Evolutionary conservation across 352 stramenopile genomes (phyloP), one percentile per base, ranked within the genome.

Genomic region (Globisporangium barbulae): DNA sequence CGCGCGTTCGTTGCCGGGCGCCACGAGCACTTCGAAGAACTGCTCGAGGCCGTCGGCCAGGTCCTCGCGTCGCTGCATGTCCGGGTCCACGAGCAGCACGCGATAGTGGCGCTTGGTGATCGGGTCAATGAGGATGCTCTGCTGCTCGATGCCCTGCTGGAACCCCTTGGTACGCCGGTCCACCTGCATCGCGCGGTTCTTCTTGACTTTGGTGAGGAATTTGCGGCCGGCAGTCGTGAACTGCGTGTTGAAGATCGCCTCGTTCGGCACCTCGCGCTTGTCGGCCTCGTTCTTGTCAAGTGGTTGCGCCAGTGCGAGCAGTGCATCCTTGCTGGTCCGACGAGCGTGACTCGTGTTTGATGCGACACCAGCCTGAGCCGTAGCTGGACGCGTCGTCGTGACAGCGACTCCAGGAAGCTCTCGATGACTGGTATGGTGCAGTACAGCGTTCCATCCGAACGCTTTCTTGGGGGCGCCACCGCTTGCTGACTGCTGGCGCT

Each of bases 161-260:
- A 92, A 89, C 0, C 81, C 83, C 49, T 79, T 83, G 0, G 78
- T 86, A 55, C 81, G 81, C 25, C 83, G 72, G 55, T 90, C 78
- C 9, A 90, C 75, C 58, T 89, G 79, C 78, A 89, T 85, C 7
- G 83, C 83, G 28, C 79, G 81, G 70, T 90, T 89, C 59, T 89
- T 90, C 67, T 89, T 89, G 37, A 88, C 76, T 61, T 89, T 92
- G 17, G 71, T 78, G 58, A 90, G 65, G 48, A 92, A 89, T 39
- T 74, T 78, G 12, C 80, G 80, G 0, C 83, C 79, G 0, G 83
- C 81, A 0, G 78, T 86, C 35, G 81, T 89, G 64, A 92, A 88
- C 59, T 92, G 83, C 15, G 81, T 89, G 64, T 92, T 90, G 68
- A 89, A 92, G 61, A 92, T 89, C 25, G 79, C 83, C 54, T 92